Evolutionary conservation across 2,329 filamentous ascomycete genomes (phyloP).

Genomic region (Aspergillus fijiensis): DNA sequence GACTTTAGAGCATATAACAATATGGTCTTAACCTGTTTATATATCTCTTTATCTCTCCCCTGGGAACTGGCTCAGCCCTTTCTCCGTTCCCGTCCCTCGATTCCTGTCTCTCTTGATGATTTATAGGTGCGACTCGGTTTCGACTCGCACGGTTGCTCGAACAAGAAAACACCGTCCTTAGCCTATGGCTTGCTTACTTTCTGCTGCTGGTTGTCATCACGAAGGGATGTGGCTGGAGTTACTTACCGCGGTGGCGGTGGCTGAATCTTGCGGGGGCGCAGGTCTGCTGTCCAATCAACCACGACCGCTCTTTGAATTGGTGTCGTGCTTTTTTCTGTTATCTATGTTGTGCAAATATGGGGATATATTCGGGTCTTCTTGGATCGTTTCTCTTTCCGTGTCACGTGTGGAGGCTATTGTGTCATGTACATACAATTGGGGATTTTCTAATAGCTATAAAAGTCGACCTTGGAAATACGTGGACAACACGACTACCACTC

Average conservation of each 20-base stretch:
- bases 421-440: constrained; percentile 25
- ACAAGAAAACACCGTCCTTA: background rate
- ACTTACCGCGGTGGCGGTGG: constrained; percentile 7
- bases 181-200: constrained; percentile 7
- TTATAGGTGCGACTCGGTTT: background rate
- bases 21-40: constrained; percentile 4
- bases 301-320: constrained; percentile 3
- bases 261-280: constrained; percentile 1
- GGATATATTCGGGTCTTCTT: constrained; percentile 3
- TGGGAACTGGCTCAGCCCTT: background rate
- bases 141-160: background rate
- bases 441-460: constrained; percentile 19
- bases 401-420: constrained; percentile 13
- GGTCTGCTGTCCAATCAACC: background rate
- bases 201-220: constrained; percentile 11
- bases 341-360: constrained; percentile 6
- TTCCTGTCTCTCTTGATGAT: background rate
- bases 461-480: constrained; percentile 16
- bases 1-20: background rate
- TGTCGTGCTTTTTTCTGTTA: constrained; percentile 1
- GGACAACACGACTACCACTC: background rate
- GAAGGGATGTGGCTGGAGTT: background rate
- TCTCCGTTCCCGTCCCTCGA: background rate
- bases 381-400: constrained; percentile 1
- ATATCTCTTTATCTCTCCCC: constrained; percentile 10